Conservation (phyloP, 148 eudicot genomes). For the Oxyria digyna region DNA sequence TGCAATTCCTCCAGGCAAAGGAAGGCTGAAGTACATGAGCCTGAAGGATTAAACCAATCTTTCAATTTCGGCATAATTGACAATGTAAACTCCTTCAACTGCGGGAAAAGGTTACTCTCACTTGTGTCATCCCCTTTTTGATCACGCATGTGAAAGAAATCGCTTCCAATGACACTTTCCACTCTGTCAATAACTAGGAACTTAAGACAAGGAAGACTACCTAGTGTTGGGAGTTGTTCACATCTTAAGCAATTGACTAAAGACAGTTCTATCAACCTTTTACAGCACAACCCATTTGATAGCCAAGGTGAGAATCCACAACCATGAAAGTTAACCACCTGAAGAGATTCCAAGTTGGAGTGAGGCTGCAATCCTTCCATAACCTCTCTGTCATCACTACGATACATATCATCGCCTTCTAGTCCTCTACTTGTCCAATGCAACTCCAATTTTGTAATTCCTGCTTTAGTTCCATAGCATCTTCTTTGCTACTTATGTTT, state of each 20-base stretch:
- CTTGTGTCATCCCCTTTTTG: neutral
- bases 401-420: neutral
- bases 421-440: neutral
- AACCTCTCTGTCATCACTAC: neutral
- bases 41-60: neutral
- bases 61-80: neutral
- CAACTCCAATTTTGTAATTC: neutral
- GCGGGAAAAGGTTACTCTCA: neutral
- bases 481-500: neutral
- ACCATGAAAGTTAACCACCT: neutral
- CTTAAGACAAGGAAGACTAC: neutral
- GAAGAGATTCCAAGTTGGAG: neutral
- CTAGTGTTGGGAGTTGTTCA: neutral
- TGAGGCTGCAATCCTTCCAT: neutral
- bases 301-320: neutral
- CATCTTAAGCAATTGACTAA: neutral
- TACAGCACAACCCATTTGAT: neutral
- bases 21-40: neutral
- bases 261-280: neutral
- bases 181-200: neutral
- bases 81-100: neutral
- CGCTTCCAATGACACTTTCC: neutral
- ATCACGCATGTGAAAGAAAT: neutral
- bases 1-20: neutral
- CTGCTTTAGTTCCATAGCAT: neutral